Evolutionary conservation across 305 asterid genomes (phyloP).

Genomic region (Solanum aculeatissimum): DNA sequence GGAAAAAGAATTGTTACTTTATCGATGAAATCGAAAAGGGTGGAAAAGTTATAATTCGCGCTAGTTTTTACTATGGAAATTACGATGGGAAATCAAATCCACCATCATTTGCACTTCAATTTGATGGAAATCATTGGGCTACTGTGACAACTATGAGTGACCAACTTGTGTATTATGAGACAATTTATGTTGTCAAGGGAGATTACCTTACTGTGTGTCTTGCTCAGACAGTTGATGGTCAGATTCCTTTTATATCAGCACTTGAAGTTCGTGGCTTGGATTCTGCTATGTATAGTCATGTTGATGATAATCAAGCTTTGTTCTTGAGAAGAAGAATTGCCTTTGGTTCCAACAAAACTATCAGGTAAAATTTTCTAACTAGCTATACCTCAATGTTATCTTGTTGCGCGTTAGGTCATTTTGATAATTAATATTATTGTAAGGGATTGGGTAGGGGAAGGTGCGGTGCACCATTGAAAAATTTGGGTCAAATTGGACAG

Average conservation of each 20-base stretch:
- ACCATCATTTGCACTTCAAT: slow-evolving; percentile 43
- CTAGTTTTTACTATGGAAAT: slow-evolving; percentile 61
- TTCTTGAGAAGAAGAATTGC: slow-evolving; percentile 24
- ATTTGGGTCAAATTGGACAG: too few species aligned
- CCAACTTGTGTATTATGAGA: slow-evolving; percentile 19
- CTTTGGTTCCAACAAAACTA: slow-evolving; percentile 31
- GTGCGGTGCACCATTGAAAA: too few species aligned
- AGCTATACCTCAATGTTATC: neutral
- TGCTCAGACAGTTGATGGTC: slow-evolving; percentile 22
- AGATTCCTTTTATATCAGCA: slow-evolving; percentile 55
- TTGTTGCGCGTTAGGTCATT: neutral
- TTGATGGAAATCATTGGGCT: slow-evolving; percentile 47
- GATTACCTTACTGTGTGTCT: slow-evolving; percentile 34
- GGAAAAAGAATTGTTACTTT: slow-evolving; percentile 39
- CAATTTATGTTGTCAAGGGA: slow-evolving; percentile 18
- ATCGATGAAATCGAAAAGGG: neutral
- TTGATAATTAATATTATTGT: too few species aligned
- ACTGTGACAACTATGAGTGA: slow-evolving; percentile 14
- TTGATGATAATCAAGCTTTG: slow-evolving; percentile 17
- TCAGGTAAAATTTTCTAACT: slow-evolving; percentile 16
- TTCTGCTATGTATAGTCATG: slow-evolving; percentile 13
- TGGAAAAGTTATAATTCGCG: slow-evolving; percentile 35
- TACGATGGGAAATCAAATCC: slow-evolving; percentile 48
- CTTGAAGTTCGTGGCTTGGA: slow-evolving; percentile 46
- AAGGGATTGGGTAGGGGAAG: too few species aligned